A percentile compares a stretch with the other conserved stretches of the same genome.
These are phyloP conservation scores for Phylloporus sp. DNA, from an alignment of 768 basidiomycete genomes.

Conservation along the genomic window DNA sequence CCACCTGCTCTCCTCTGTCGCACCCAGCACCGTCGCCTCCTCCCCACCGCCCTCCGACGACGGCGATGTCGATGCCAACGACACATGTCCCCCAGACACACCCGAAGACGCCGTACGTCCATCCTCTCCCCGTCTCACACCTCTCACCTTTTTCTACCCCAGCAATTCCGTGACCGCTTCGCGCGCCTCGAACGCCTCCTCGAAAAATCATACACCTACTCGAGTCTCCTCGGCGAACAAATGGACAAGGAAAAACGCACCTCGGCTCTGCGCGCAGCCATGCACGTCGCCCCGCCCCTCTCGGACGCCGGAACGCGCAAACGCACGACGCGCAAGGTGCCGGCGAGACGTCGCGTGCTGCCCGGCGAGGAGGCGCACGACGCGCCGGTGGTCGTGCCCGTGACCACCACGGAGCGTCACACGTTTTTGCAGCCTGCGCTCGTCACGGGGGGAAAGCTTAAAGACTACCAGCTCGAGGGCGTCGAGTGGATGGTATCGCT, in stretches of 20 bases:
- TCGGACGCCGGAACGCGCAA: conserved; percentile 6
- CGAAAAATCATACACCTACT: conserved; percentile 73
- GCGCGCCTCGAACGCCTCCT: conserved; percentile 60
- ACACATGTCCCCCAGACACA: conserved; percentile 7
- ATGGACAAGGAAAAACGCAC: conserved; percentile 59
- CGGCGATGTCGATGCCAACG: neutral
- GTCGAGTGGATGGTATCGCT: conserved; percentile 93
- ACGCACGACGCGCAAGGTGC: conserved; percentile 10
- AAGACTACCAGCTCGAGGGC: conserved; percentile 90
- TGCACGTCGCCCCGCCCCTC: conserved; percentile 16
- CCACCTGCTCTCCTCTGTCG: conserved; percentile 16
- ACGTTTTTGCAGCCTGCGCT: conserved; percentile 69
- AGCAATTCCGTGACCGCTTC: conserved; percentile 50
- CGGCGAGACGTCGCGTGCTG: conserved; percentile 9
- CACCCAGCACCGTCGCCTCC: conserved; percentile 25
- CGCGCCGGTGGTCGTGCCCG: conserved; percentile 11
- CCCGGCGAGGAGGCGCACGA: conserved; percentile 1
- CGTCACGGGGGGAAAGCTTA: conserved; percentile 80
- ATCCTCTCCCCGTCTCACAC: neutral
- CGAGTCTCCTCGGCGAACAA: conserved; percentile 60
- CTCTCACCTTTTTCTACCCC: neutral
- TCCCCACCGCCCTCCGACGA: conserved; percentile 23
- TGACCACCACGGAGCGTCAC: conserved; percentile 8
- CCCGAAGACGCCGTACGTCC: conserved; percentile 20
- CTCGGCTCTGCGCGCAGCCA: conserved; percentile 25